These are phyloP conservation scores for Osmozyma mogii DNA, from an alignment of 805 yeast species.

Conservation along the genomic window DNA sequence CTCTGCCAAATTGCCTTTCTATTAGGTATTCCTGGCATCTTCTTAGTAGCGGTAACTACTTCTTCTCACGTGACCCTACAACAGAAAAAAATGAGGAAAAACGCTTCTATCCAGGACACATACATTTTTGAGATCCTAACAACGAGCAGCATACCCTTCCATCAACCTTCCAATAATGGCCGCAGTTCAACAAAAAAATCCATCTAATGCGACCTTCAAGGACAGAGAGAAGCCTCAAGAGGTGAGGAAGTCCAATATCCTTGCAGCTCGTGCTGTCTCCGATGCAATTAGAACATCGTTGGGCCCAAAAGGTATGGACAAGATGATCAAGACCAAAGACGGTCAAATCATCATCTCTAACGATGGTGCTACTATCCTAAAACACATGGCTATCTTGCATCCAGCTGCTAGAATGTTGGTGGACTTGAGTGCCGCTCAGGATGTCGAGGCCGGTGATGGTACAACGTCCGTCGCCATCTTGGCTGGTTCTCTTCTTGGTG, in stretches of 20 bases:
- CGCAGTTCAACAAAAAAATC: conserved; percentile 16
- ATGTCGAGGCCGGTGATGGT: conserved; percentile 99
- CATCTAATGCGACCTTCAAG: conserved; percentile 82
- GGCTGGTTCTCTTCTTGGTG: conserved; percentile 90
- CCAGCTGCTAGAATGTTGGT: conserved; percentile 98
- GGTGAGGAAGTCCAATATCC: conserved; percentile 79
- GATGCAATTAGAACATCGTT: conserved; percentile 92
- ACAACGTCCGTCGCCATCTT: conserved; percentile 95
- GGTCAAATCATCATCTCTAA: conserved; percentile 94
- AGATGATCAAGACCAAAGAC: conserved; percentile 89
- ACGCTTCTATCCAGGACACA: too few relatives aligned
- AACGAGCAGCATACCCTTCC: too few relatives aligned
- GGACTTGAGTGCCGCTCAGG: conserved; percentile 96
- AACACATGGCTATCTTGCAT: conserved; percentile 97
- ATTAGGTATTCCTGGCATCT: too few relatives aligned
- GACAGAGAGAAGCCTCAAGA: conserved; percentile 94
- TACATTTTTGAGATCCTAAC: too few relatives aligned
- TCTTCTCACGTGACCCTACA: too few relatives aligned
- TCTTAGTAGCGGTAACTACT: too few relatives aligned
- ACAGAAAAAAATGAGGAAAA: too few relatives aligned
- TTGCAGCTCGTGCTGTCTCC: conserved; percentile 91
- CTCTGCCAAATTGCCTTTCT: too few relatives aligned
- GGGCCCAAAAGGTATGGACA: conserved; percentile 99
- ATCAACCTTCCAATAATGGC: conserved; percentile 12
- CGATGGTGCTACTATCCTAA: conserved; percentile 95